Base-by-base conservation (phyloP, 345 rosid species). In the Adansonia digitata region DNA sequence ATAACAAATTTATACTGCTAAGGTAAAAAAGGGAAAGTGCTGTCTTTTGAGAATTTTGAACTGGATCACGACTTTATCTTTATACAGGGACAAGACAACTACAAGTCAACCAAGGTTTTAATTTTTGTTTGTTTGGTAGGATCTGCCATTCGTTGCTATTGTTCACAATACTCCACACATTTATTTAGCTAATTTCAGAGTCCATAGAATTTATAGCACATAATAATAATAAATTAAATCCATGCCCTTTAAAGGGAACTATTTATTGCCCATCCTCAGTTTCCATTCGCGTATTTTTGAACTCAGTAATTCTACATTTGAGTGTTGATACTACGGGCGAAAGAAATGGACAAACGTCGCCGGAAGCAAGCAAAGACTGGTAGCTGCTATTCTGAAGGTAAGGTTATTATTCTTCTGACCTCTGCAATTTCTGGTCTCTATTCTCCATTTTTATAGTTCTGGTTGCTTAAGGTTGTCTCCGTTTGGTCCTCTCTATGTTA, bases 311-410 rank as follows among this genome's bases (percentile, higher is more conserved):
- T 69, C 73, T n/a, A 49, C 27, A 2, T 63, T 17, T 7, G 34
- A 20, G n/a, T 40, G 4, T 40, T 39, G 31, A n/a, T n/a, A 27
- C 62, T 13, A 29, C 29, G 3, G 39, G 14, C n/a, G 40, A 62
- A n/a, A 24, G n/a, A 57, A n/a, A 91, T 94, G 97, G 98, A 89
- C 75, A 88, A 80, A 84, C 88, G 85, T 34, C 80, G 91, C 70
- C 85, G 91, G 34, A 92, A 90, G 87, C 89, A 90, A 52, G 80
- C 83, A 72, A 89, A 85, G 75, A 83, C 90, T 61, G 62, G 77
- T 52, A 74, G 76, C 37, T 78, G 78, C 46, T 85, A 80, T 86
- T 90, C 92, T 45, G 91, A 92, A 84, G 98, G 97, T 89, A 34
- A n/a, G n/a, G n/a, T n/a, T 39, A 20, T 20, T 20, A 67, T 24